These are phyloP conservation scores for Neurospora africana DNA, from an alignment of 495 filamentous ascomycete species.

Conservation along the genomic window DNA sequence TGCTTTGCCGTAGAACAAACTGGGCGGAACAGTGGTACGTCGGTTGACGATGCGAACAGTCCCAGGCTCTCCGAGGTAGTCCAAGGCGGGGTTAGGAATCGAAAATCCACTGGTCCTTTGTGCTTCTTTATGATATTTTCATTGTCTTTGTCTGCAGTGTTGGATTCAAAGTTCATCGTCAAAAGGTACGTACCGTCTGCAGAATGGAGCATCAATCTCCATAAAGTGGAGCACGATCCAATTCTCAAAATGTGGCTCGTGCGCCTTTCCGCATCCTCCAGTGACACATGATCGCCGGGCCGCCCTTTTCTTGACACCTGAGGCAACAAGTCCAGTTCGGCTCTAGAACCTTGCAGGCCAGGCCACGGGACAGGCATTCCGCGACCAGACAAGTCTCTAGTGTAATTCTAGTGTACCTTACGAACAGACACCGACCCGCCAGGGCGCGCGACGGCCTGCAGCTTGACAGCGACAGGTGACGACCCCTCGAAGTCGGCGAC, in stretches of 20 bases:
- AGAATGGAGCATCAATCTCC: background rate
- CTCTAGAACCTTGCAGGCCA: background rate
- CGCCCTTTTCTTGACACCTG: background rate
- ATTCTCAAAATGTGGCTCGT: background rate
- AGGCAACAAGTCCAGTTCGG: background rate
- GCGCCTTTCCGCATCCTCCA: background rate
- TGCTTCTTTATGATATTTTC: background rate
- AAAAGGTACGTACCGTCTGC: background rate
- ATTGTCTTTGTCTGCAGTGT: background rate
- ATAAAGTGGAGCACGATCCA: background rate
- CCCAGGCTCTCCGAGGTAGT: background rate
- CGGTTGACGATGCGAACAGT: background rate
- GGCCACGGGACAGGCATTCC: background rate
- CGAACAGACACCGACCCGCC: background rate
- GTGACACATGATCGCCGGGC: background rate
- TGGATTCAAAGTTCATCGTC: background rate
- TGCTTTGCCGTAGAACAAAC: background rate
- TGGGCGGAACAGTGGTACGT: background rate
- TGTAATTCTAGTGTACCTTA: too few relatives aligned
- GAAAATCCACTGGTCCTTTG: background rate
- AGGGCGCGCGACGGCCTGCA: background rate
- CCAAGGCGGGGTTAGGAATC: background rate
- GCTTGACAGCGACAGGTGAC: background rate
- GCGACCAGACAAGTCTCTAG: too few relatives aligned
- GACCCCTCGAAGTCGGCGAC: background rate